Conservation (phyloP, 495 filamentous ascomycete genomes). For the Geopyxis carbonaria region DNA sequence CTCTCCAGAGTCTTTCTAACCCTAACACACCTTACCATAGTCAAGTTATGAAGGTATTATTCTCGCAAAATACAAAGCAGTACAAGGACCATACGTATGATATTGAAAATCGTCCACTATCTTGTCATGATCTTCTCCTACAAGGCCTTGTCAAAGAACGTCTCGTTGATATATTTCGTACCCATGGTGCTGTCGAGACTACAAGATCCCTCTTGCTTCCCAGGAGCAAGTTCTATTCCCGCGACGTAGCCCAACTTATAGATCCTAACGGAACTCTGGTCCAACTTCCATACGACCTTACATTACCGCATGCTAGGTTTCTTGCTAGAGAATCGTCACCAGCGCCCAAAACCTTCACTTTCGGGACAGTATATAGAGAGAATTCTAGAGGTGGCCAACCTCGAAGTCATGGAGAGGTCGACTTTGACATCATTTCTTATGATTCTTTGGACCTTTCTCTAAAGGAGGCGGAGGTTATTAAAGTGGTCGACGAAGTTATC, state of each 20-base stretch:
- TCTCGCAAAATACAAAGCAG: constrained; percentile 53
- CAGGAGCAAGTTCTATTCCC: constrained; percentile 55
- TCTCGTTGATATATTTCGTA: constrained; percentile 63
- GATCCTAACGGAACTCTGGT: constrained; percentile 69
- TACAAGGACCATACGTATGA: constrained; percentile 84
- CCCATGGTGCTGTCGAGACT: constrained; percentile 77
- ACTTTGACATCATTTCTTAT: constrained; percentile 81
- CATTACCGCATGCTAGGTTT: constrained; percentile 69
- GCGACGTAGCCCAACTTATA: constrained; percentile 55
- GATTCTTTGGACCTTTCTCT: constrained; percentile 66
- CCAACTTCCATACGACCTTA: constrained; percentile 82
- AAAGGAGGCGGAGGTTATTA: constrained; percentile 88
- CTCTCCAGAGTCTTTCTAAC: constrained; percentile 63
- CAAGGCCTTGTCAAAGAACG: constrained; percentile 60
- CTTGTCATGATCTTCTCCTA: constrained; percentile 49
- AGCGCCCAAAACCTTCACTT: constrained; percentile 64
- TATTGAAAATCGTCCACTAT: constrained; percentile 38
- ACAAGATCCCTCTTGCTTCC: constrained; percentile 62
- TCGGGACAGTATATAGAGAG: constrained; percentile 79
- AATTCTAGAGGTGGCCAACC: constrained; percentile 61
- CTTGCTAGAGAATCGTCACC: constrained; percentile 56
- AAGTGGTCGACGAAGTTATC: constrained; percentile 83
- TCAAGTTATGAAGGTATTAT: constrained; percentile 71
- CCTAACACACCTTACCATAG: constrained; percentile 74
- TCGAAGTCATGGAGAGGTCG: constrained; percentile 67